Conservation (phyloP, 2,329 filamentous ascomycete genomes). For the Ceratocystis eucalypticola region DNA sequence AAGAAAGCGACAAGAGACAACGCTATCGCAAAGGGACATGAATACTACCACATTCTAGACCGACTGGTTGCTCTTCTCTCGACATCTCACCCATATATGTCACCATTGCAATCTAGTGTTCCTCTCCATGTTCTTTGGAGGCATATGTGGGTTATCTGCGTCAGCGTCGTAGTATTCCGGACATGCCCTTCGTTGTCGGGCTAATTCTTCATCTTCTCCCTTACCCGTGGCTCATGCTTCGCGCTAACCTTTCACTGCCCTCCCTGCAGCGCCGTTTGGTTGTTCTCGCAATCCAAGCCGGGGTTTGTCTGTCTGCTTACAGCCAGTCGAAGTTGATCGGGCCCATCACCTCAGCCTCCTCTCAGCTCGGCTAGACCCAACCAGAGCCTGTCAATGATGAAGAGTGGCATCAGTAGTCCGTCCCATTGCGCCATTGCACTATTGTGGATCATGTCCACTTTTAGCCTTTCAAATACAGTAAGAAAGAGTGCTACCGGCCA, state of each 20-base stretch:
- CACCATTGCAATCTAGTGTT: background rate
- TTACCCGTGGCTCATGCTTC: no score
- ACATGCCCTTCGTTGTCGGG: no score
- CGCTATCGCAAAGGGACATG: no score
- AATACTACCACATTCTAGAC: background rate
- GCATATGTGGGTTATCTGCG: background rate
- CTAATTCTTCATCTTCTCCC: no score
- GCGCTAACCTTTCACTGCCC: no score
- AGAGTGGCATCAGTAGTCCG: conserved; percentile 11
- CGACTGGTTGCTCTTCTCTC: background rate
- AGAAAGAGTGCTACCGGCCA: background rate
- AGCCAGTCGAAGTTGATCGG: background rate
- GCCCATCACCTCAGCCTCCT: background rate
- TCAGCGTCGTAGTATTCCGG: background rate
- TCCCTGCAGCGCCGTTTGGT: no score
- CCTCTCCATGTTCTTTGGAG: background rate
- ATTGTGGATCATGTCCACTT: conserved; percentile 11
- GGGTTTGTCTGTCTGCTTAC: no score
- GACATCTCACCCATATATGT: background rate
- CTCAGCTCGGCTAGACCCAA: background rate
- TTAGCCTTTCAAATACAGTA: background rate
- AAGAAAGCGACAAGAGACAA: background rate
- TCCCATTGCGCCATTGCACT: conserved; percentile 16
- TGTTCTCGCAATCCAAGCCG: no score
- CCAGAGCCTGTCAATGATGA: background rate